Evolutionary conservation across 306 rosid species (phyloP).

Genomic region (Acacia acuminata): DNA sequence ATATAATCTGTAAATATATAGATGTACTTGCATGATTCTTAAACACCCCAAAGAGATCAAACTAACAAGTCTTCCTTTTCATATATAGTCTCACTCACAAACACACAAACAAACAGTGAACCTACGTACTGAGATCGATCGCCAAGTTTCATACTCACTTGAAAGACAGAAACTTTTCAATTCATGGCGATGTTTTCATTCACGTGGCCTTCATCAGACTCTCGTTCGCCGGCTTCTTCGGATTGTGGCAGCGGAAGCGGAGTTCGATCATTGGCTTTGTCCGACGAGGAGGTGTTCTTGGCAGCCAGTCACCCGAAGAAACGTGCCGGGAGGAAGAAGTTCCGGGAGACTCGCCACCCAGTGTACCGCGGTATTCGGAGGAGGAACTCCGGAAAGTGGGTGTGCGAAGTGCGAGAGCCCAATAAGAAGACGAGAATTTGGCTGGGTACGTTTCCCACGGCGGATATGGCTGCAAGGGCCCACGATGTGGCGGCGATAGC

Average conservation of each 20-base stretch:
- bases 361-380: constrained; percentile 73
- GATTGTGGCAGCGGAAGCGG: constrained; percentile 28
- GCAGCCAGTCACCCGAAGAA: constrained; percentile 74
- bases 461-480: constrained; percentile 88
- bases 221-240: constrained; percentile 25
- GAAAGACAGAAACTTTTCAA: no score
- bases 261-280: constrained; percentile 1
- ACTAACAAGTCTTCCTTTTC: no score
- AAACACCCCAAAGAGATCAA: no score
- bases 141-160: no score
- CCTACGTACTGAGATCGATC: no score
- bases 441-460: constrained; percentile 62
- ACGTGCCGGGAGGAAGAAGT: constrained; percentile 87
- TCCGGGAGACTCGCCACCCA: constrained; percentile 85
- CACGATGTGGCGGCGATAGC: constrained; percentile 86
- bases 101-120: no score
- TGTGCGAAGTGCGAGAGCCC: constrained; percentile 80
- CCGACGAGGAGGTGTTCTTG: constrained; percentile 58
- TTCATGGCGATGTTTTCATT: constrained; percentile 37
- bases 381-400: constrained; percentile 81
- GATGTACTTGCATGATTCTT: neutral
- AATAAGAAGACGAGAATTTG: constrained; percentile 64
- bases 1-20: neutral
- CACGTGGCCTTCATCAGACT: constrained; percentile 12
- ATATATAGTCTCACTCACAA: no score